phyloP scores from a whole-genome alignment of 306 rosid genomes.

The barrel medic (Medicago truncatula) region DNA sequence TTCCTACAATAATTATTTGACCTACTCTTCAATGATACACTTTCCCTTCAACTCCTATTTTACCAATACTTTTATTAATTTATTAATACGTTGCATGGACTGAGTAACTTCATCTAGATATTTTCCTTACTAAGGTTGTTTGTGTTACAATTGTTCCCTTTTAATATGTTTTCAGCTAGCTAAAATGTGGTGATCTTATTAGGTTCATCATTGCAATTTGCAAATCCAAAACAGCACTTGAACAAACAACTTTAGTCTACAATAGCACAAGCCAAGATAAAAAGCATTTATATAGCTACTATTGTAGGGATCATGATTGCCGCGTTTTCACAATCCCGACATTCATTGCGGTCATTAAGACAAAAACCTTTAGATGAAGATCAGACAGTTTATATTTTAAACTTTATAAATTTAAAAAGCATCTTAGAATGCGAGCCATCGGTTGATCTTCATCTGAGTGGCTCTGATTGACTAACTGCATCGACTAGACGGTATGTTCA shows the following conservation, averaged over 20 bases:
- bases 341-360: neutral
- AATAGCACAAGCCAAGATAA: constrained; percentile 41
- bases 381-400: neutral
- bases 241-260: constrained; percentile 38
- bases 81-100: constrained; percentile 30
- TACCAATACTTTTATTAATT: constrained; percentile 12
- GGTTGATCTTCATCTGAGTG: neutral
- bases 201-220: constrained; percentile 39
- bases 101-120: constrained; percentile 35
- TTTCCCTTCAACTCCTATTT: neutral
- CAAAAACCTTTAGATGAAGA: neutral
- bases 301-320: neutral
- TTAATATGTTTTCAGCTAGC: constrained; percentile 15
- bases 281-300: constrained; percentile 7
- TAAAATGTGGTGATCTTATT: constrained; percentile 34
- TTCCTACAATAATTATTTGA: constrained; percentile 46
- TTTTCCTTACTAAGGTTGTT: constrained; percentile 39
- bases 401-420: neutral
- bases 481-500: neutral
- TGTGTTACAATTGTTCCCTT: constrained; percentile 4
- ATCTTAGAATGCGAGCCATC: neutral
- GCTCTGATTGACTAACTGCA: neutral
- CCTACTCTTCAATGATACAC: constrained; percentile 9
- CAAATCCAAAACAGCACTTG: constrained; percentile 34
- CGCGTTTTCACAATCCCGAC: neutral